Conservation (phyloP, 139 green algal genomes). For the Monoraphidium neglectum region DNA sequence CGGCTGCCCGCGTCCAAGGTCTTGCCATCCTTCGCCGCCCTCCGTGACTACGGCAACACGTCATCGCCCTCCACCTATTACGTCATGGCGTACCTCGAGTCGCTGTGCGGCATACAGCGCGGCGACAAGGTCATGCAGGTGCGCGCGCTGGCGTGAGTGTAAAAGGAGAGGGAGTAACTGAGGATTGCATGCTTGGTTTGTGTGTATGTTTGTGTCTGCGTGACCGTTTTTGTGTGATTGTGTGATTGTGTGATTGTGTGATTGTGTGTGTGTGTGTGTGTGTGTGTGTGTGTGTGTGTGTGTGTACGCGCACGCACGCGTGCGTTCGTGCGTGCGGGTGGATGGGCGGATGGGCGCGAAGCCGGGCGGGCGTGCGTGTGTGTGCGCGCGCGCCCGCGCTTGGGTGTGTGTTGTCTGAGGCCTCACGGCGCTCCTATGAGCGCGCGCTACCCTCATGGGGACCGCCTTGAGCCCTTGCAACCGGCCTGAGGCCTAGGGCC, state of each 20-base stretch:
- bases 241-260: neutral
- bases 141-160: constrained; percentile 14
- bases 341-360: neutral
- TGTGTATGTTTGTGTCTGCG: neutral
- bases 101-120: constrained; percentile 19
- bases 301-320: neutral
- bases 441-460: neutral
- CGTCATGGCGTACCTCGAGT: constrained; percentile 37
- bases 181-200: neutral
- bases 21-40: constrained; percentile 41
- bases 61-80: constrained; percentile 37
- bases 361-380: neutral
- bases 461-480: neutral
- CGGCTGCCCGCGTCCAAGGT: constrained; percentile 34
- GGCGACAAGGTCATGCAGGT: constrained; percentile 34
- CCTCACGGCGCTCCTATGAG: too few species aligned
- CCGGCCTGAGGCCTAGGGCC: neutral
- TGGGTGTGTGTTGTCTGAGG: neutral
- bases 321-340: neutral
- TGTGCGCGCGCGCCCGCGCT: neutral
- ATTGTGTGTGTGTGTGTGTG: neutral
- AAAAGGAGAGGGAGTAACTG: neutral
- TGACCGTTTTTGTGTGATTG: neutral
- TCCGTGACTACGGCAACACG: constrained; percentile 57
- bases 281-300: neutral